A percentile compares a stretch with the other conserved stretches of the same genome.
Evolutionary conservation across 2,329 filamentous ascomycete genomes (phyloP).

Genomic region (Calonectria pseudoreteaudii): DNA sequence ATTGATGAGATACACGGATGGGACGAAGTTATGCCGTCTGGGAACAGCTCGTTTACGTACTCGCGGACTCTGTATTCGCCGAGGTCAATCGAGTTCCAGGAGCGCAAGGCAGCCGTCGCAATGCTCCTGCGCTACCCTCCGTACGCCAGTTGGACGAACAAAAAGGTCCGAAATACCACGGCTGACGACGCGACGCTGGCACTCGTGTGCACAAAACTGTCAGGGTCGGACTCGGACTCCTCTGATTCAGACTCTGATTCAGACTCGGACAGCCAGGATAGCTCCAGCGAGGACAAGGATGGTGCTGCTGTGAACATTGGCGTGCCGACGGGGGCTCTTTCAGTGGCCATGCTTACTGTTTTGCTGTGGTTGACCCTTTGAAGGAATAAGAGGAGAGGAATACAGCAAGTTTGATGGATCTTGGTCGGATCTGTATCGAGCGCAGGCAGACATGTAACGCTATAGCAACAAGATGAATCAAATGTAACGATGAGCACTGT

Average conservation of each 20-base stretch:
- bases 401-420: background rate
- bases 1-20: background rate
- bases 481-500: background rate
- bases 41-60: conserved; percentile 13
- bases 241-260: background rate
- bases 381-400: background rate
- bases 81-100: background rate
- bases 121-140: background rate
- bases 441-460: background rate
- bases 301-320: background rate
- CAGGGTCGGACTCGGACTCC: background rate
- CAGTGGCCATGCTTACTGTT: background rate
- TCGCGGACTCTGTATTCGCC: background rate
- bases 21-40: background rate
- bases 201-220: background rate
- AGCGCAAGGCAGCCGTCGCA: background rate
- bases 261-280: background rate
- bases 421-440: background rate
- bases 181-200: background rate
- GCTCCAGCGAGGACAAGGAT: background rate
- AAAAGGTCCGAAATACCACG: background rate
- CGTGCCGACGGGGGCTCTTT: background rate
- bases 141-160: background rate
- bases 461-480: background rate
- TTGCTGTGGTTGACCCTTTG: background rate